Base-by-base conservation (phyloP, 202 grass and related monocot species). In the Panicum virgatum region DNA sequence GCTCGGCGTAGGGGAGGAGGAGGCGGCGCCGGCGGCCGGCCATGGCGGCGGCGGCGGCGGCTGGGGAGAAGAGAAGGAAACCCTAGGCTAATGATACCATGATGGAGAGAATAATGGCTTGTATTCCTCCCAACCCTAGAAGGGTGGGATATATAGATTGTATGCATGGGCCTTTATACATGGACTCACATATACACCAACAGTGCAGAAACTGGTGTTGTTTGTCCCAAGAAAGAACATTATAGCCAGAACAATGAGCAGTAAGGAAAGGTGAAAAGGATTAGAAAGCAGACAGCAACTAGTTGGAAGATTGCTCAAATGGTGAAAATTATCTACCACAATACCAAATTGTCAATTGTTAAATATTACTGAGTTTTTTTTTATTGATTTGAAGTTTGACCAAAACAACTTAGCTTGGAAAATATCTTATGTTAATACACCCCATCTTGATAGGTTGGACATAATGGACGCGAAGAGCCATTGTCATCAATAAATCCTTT, bases 241-340 rank as follows among this genome's bases (percentile, higher is more conserved):
- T 54, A 36, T 22, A 80, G 20, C 69, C 25, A 68, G 70, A 78
- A 69, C 16, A 88, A 47, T 56, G 44, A 75, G 53, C 13, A 45
- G 65, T 45, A 63, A 45, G 22, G 48, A 40, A 67, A 66, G 25
- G 18, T 16, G 15, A 25, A 34, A 79, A 57, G 10, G 22, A 69
- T 23, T 63, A n/a, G 20, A 62, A 45, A 46, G 10, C 7, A 65
- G 34, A 30, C 36, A 76, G 20, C 19, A 23, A 38, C 23, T 51
- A 30, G 80, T 47, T 50, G 6, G 9, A 83, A 60, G 1, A 74
- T 77, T 42, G 42, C 42, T 39, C 66, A 76, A 43, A 81, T 85
- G 29, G 59, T 67, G 64, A 37, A 71, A 73, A 79, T 72, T 73
- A 50, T 73, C 26, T 76, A 84, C 9, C 45, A 80, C 44, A 63